phyloP scores from a whole-genome alignment of 225 moss, liverwort and hornwort species.

The Anthoceros angustus region DNA sequence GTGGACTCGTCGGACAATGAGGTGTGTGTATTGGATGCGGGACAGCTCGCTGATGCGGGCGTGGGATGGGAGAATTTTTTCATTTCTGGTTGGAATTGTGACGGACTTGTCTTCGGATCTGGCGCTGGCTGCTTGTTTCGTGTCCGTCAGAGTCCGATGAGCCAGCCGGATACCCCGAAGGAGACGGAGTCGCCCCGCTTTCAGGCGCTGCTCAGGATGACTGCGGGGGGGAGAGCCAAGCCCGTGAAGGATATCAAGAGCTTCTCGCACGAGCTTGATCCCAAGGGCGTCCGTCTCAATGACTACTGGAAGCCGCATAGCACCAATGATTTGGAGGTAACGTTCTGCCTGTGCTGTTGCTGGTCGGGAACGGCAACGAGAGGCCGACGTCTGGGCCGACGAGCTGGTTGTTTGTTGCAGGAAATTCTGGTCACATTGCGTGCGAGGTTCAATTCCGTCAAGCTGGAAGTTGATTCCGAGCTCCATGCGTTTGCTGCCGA shows the following conservation, averaged over 20 bases:
- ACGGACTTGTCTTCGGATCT: neutral
- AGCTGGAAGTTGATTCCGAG: conserved; percentile 88
- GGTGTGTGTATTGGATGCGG: neutral
- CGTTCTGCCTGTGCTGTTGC: neutral
- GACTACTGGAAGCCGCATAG: conserved; percentile 79
- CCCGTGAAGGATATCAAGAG: conserved; percentile 80
- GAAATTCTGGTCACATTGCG: conserved; percentile 55
- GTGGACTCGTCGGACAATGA: neutral
- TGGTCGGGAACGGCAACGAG: too few species aligned
- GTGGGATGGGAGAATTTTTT: too few species aligned
- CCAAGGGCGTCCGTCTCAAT: conserved; percentile 69
- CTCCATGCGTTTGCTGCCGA: conserved; percentile 84
- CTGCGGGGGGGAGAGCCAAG: conserved; percentile 57
- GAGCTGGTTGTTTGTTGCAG: neutral
- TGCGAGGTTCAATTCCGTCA: conserved; percentile 82
- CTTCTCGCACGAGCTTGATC: conserved; percentile 95
- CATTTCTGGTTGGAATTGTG: too few species aligned
- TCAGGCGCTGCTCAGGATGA: conserved; percentile 88
- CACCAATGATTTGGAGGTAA: conserved; percentile 83
- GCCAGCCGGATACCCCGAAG: conserved; percentile 63
- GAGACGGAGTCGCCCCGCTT: conserved; percentile 98
- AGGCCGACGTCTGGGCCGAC: too few species aligned
- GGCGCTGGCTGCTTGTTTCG: neutral
- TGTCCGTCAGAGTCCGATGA: conserved; percentile 57
- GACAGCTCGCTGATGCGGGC: too few species aligned